Evolutionary conservation across 2,329 filamentous ascomycete genomes (phyloP).

Genomic region (Gnomoniopsis sp.): DNA sequence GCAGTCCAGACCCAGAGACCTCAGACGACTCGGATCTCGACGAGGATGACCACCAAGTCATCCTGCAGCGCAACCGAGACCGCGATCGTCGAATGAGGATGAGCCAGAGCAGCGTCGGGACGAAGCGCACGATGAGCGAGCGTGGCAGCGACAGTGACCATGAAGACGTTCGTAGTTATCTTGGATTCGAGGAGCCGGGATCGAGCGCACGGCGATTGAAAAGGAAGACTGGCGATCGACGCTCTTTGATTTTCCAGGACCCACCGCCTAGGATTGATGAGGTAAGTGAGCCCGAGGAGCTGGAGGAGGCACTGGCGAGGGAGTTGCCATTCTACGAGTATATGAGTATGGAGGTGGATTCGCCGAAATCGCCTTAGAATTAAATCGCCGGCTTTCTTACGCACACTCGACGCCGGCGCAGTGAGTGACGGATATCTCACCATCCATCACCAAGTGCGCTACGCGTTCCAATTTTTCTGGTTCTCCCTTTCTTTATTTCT

Average conservation of each 20-base stretch:
- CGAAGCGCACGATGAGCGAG: conserved; percentile 51
- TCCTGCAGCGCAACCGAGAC: conserved; percentile 38
- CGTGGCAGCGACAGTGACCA: conserved; percentile 47
- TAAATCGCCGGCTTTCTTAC: background rate
- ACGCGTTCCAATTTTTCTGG: background rate
- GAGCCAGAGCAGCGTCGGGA: conserved; percentile 49
- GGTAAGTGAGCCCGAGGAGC: conserved; percentile 44
- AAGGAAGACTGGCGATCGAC: conserved; percentile 42
- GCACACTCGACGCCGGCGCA: too few relatives aligned
- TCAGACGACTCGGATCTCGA: conserved; percentile 36
- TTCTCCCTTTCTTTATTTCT: background rate
- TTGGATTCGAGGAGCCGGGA: conserved; percentile 38
- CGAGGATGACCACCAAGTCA: conserved; percentile 33
- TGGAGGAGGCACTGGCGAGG: conserved; percentile 40
- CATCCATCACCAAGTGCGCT: background rate
- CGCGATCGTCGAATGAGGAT: conserved; percentile 42
- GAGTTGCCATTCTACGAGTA: conserved; percentile 51
- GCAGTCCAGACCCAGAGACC: conserved; percentile 32
- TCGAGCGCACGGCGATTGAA: conserved; percentile 46
- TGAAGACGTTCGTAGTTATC: conserved; percentile 36
- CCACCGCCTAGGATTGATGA: conserved; percentile 51
- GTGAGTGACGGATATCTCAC: background rate
- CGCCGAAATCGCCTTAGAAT: conserved; percentile 23
- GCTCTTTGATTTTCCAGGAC: conserved; percentile 47
- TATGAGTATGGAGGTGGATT: conserved; percentile 50